Evolutionary conservation across 2,329 filamentous ascomycete genomes (phyloP), one percentile per base, ranked within the genome.

Genomic region (Zymoseptoria ardabiliae): DNA sequence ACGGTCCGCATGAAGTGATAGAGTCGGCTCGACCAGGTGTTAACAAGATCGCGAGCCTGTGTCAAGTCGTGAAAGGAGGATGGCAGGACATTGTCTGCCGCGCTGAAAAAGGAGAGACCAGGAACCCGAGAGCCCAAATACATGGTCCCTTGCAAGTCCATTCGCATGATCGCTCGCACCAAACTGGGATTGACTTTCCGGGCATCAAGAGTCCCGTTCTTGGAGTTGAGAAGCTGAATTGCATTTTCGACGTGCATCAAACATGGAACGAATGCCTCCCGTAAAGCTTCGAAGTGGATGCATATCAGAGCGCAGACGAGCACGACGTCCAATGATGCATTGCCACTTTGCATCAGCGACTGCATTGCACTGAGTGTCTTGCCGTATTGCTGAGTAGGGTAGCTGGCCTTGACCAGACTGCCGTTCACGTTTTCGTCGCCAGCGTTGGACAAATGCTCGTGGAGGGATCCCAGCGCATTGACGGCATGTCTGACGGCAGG

Each of bases 221-320:
- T 55, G 8, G 62, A 62, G 13, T 70, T 60, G 8, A 72, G 57
- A 11, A 71, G 63, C 22, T 67, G 62, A 23, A 73, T 68, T 3
- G 70, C 71, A 53, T 71, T 70, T 20, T 70, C 67, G 4, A 69
- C 61, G 54, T 73, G 72, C 48, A 69, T 65, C 10, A 73, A 54
- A 2, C 69, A 69, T n/a, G 70, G 67, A 6, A 69, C 58, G 19
- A 70, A 72, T 21, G 62, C 63, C 23, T 72, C 69, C 23, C 68
- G 63, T 23, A 73, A 57, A n/a, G 69, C 64, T 56, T 73, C 72
- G 55, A 72, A 71, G 45, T 72, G 69, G 11, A 71, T 66, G 58
- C 69, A 70, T 21, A 73, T 41, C 17, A 73, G 57, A 13, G 68
- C 69, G 58, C 69, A 71, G 4, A 72, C 55, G 7, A 73, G 58